phyloP scores from a whole-genome alignment of 805 yeast species.

The Starmerella kuoi region DNA sequence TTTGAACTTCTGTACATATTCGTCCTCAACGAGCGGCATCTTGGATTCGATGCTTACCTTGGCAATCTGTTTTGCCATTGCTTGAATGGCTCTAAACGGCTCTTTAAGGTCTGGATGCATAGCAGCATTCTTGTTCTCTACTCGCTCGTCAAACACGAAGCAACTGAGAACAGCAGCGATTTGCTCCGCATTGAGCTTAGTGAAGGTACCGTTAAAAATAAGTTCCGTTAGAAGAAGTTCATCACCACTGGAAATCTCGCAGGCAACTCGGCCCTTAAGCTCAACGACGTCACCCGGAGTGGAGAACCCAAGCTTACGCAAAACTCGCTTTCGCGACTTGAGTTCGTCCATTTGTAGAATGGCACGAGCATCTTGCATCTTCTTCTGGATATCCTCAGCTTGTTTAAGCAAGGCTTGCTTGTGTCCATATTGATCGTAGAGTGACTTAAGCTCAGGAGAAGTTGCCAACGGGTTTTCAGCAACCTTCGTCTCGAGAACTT shows the following conservation, averaged over 20 bases:
- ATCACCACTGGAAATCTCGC: constrained; percentile 63
- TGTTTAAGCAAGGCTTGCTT: constrained; percentile 52
- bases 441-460: constrained; percentile 40
- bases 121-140: constrained; percentile 64
- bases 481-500: constrained; percentile 66
- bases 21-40: constrained; percentile 80
- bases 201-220: constrained; percentile 90
- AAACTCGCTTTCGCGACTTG: constrained; percentile 81
- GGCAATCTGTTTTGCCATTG: constrained; percentile 84
- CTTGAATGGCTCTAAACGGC: constrained; percentile 77
- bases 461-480: constrained; percentile 50
- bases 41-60: constrained; percentile 81
- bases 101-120: constrained; percentile 84
- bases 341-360: constrained; percentile 89
- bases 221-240: constrained; percentile 89
- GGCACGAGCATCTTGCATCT: constrained; percentile 73
- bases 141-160: constrained; percentile 93
- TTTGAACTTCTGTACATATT: constrained; percentile 82
- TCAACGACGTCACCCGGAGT: constrained; percentile 83
- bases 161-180: constrained; percentile 87
- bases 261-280: constrained; percentile 83
- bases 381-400: constrained; percentile 47
- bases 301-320: constrained; percentile 83
- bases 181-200: constrained; percentile 75
- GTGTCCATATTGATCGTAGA: constrained; percentile 51